Conservation (phyloP, 2,329 filamentous ascomycete genomes). For the Magnaporthiopsis incrustans region DNA sequence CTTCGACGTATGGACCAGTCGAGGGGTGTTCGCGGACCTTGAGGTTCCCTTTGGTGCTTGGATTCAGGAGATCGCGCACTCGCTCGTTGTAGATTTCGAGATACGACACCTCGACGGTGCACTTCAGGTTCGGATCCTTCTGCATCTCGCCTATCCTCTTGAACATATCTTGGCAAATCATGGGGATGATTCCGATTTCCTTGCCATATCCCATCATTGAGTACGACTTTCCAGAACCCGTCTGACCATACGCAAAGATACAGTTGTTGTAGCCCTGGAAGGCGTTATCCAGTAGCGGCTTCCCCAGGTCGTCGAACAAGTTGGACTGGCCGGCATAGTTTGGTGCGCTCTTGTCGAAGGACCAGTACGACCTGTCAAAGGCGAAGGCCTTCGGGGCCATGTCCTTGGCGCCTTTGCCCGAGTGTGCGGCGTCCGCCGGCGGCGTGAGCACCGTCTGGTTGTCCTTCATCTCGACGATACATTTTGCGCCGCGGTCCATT, state of each 20-base stretch:
- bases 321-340: conserved; percentile 88
- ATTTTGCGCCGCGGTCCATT: conserved; percentile 85
- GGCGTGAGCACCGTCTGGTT: conserved; percentile 80
- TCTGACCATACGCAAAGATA: conserved; percentile 98
- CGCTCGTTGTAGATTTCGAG: conserved; percentile 99
- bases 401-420: conserved; percentile 60
- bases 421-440: conserved; percentile 53
- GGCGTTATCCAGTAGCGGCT: conserved; percentile 90
- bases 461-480: conserved; percentile 94
- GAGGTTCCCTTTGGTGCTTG: conserved; percentile 88
- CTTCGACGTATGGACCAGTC: conserved; percentile 95
- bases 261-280: conserved; percentile 99
- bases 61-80: conserved; percentile 91
- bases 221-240: conserved; percentile 96
- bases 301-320: conserved; percentile 80
- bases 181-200: conserved; percentile 90
- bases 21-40: conserved; percentile 97
- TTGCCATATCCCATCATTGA: conserved; percentile 99
- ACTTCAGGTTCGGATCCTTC: conserved; percentile 58
- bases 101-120: conserved; percentile 96
- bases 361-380: conserved; percentile 98
- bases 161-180: conserved; percentile 98
- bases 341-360: conserved; percentile 72
- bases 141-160: conserved; percentile 67
- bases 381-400: conserved; percentile 74